Base-by-base conservation (phyloP, 345 rosid species). In the Acer negundo region DNA sequence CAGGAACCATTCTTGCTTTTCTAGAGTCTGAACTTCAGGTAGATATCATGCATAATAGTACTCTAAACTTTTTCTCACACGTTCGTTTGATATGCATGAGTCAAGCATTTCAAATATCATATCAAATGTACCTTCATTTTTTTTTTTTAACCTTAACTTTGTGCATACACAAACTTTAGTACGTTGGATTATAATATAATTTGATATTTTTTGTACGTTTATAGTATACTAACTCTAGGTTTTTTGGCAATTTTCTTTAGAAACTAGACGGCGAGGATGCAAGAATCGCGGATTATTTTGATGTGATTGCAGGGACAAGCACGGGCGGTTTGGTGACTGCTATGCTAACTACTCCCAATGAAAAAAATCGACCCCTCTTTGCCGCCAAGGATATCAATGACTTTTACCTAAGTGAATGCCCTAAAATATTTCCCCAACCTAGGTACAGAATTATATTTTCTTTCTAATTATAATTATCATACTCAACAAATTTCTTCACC, bases 281-380 rank as follows among this genome's bases (percentile, higher is more conserved):
- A 49, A 85, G 92, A 69, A 46, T 89, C 0, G 85, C 91, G n/a
- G 91, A 90, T 46, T 90, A 88, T 71, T 90, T 90, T 38, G 91
- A 90, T 68, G 81, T 88, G 61, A 78, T 88, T 24, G 70, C 88
- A 0, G 90, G 88, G 44, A 88, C 93, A 17, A 86, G 93, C 78
- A 90, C 92, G 0, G 92, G 94, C 0, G 92, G 92, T 6, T 83
- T 90, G 1, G 83, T 90, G 42, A 78, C 92, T 6, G 85, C 92
- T 74, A 86, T 89, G 92, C 78, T 90, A 53, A 79, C 94, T 2
- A 42, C 85, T 7, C 94, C 89, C 1, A 26, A 83, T 23, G 79
- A 83, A 10, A 70, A 76, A 1, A 86, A 84, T 16, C 87, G 89
- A 1, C 92, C 94, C 17, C 51, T 88, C 5, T 88, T 87, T 65